Percentiles rank a stretch among this genome's conserved stretches.
phyloP scores from a whole-genome alignment of 2,329 filamentous ascomycete genomes.

The Cladosporium sp. region DNA sequence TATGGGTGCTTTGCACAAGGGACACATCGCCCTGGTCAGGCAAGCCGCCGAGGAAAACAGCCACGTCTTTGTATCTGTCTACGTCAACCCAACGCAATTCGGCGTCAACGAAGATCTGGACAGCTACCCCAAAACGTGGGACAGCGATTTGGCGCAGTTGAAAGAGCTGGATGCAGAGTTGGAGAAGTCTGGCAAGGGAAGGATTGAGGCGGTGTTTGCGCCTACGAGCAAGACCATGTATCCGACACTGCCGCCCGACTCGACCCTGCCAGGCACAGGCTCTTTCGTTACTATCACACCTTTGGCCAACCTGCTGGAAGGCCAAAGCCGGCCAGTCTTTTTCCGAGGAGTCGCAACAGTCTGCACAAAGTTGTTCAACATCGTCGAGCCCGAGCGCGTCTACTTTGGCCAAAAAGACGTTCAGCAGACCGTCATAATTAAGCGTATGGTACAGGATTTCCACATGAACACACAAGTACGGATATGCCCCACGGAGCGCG shows the following conservation, averaged over 20 bases:
- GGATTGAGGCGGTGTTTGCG: slow-evolving; percentile 79
- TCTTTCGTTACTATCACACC: slow-evolving; percentile 92
- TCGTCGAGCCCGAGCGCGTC: slow-evolving; percentile 70
- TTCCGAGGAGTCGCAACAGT: slow-evolving; percentile 95
- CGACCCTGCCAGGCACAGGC: slow-evolving; percentile 71
- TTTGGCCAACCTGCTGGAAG: slow-evolving; percentile 75
- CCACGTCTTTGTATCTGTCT: slow-evolving; percentile 85
- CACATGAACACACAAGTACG: slow-evolving; percentile 71
- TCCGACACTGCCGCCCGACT: slow-evolving; percentile 69
- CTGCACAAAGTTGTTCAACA: slow-evolving; percentile 90
- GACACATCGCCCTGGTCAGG: slow-evolving; percentile 81
- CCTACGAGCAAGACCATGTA: slow-evolving; percentile 84
- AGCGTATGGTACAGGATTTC: slow-evolving; percentile 82
- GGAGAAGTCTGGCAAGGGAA: slow-evolving; percentile 39
- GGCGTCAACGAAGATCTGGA: slow-evolving; percentile 81
- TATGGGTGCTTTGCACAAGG: slow-evolving; percentile 94
- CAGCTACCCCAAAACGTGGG: slow-evolving; percentile 89
- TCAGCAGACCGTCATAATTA: slow-evolving; percentile 90
- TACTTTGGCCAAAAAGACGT: slow-evolving; percentile 99
- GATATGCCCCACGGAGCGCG: slow-evolving; percentile 70
- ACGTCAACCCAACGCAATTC: slow-evolving; percentile 96
- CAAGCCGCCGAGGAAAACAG: slow-evolving; percentile 79
- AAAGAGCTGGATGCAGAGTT: slow-evolving; percentile 67
- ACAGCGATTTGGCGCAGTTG: slow-evolving; percentile 66
- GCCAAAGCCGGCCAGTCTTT: slow-evolving; percentile 82